Base-by-base conservation (phyloP, 1,284 basidiomycete genomes). In the Ceratobasidium sp. region DNA sequence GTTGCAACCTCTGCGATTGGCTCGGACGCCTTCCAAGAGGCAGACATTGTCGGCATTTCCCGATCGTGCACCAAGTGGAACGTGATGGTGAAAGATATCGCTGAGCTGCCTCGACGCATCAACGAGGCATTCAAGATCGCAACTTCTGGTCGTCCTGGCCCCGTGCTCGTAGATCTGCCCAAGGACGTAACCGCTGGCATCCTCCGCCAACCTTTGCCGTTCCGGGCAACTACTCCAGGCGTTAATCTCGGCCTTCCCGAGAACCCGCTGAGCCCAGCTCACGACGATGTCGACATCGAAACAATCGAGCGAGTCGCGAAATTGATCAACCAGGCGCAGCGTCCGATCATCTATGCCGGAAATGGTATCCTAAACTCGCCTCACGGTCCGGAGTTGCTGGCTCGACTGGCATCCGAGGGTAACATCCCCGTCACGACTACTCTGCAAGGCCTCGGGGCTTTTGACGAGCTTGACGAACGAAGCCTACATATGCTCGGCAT, bases 71-170 rank as follows among this genome's bases (percentile, higher is more conserved):
- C 98, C 35, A 99, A 99, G 85, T 99, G 97, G 98, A 99, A 99
- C 84, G 97, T 99, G 80, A 98, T 99, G 96, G 95, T 99, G 78
- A 99, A 99, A 86, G 96, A 98, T 83, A 95, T 99, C 79, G 86
- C 94, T 33, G 97, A 99, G 85, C 88, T 99, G 3, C 98, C 97
- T 8, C 88, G 97, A 66, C 89, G 97, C 79, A 98, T 99, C 85
- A 99, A 99, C 84, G 97, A 99, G 85, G 98, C 97, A 0, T 99
- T 99, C 90, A 98, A 99, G 85, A 99, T 99, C 80, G 97, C 98
- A 42, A 98, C 95, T 1, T 95, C 95, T 10, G 98, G 97, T 1
- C 91, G 98, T 53, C 97, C 97, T 0, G 97, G 97, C 2, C 97
- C 98, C 76, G 97, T 99, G 51, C 92, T 99, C 78, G 97, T 99